A percentile compares a stretch with the other conserved stretches of the same genome.
Conservation (phyloP, 169 alveolate genomes). For the Sarcocystis neurona region DNA sequence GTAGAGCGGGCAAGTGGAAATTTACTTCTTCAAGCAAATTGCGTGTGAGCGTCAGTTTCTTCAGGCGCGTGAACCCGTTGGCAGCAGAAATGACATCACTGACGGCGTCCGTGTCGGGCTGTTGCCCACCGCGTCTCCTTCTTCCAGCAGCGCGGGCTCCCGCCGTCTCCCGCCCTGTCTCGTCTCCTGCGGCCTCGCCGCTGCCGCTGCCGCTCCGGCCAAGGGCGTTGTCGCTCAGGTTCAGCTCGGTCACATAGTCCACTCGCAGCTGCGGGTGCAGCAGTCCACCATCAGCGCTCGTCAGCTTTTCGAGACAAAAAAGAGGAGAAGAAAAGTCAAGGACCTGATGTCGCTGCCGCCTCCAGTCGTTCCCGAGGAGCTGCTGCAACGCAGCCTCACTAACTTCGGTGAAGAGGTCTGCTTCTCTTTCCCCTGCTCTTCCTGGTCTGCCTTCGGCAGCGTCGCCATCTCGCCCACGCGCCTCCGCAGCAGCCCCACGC, state of each 20-base stretch:
- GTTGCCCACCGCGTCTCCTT: no score
- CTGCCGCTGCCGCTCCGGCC: neutral
- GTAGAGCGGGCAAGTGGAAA: conserved; percentile 42
- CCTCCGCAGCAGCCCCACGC: no score
- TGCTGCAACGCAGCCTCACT: conserved; percentile 27
- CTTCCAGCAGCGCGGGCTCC: neutral
- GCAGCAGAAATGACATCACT: conserved; percentile 28
- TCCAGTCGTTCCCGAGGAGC: conserved; percentile 50
- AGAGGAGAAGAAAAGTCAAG: conserved; percentile 32
- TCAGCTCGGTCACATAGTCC: conserved; percentile 5
- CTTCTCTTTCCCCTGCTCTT: neutral
- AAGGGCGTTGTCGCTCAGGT: conserved; percentile 47
- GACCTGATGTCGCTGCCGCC: conserved; percentile 27
- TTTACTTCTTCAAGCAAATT: conserved; percentile 7
- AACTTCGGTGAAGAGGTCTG: neutral
- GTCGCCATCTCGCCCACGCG: no score
- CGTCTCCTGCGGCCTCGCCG: neutral
- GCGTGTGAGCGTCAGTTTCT: conserved; percentile 18
- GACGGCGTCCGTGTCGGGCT: neutral
- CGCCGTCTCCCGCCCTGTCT: neutral
- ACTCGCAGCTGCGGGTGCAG: conserved; percentile 44
- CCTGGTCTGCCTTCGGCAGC: no score
- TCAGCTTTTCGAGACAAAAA: conserved; percentile 46
- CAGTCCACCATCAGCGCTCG: conserved; percentile 41
- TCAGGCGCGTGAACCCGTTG: conserved; percentile 37